These are phyloP conservation scores for Citrus reticulata DNA, from an alignment of 345 rosid species.

Conservation along the genomic window DNA sequence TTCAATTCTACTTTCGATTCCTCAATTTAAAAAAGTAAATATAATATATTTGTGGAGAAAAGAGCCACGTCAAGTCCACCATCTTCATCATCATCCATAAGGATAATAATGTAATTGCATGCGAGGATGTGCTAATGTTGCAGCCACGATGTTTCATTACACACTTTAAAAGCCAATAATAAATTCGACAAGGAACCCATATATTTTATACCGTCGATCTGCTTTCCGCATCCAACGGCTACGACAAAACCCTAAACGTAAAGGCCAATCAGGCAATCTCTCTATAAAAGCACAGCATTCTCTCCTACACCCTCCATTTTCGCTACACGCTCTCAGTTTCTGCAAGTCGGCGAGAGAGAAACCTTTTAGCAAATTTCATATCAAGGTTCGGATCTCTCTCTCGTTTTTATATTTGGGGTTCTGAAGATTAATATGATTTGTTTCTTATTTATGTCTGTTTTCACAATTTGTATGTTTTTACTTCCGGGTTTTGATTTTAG, in stretches of 20 bases:
- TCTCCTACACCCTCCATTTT: accelerated
- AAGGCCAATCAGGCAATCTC: not conserved
- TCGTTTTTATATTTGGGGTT: not conserved
- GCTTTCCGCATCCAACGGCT: not conserved
- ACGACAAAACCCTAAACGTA: conserved; percentile 3
- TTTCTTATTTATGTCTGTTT: not conserved
- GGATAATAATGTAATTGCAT: too few relatives aligned
- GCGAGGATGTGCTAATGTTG: too few relatives aligned
- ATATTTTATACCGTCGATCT: conserved; percentile 9
- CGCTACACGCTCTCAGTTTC: not conserved
- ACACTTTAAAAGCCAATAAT: not conserved
- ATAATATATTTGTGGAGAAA: too few relatives aligned
- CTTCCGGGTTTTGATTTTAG: not conserved
- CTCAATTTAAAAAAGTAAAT: too few relatives aligned
- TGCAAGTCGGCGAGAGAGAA: not conserved
- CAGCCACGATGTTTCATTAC: too few relatives aligned
- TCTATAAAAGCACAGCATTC: not conserved
- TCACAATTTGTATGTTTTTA: not conserved
- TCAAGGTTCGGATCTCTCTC: conserved; percentile 4
- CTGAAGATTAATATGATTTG: not conserved
- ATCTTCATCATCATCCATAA: too few relatives aligned
- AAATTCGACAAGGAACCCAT: not conserved
- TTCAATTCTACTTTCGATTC: too few relatives aligned
- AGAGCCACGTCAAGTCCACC: too few relatives aligned
- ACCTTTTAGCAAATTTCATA: not conserved